Base-by-base conservation (phyloP, 2,329 filamentous ascomycete species). In the Claviceps paspali region DNA sequence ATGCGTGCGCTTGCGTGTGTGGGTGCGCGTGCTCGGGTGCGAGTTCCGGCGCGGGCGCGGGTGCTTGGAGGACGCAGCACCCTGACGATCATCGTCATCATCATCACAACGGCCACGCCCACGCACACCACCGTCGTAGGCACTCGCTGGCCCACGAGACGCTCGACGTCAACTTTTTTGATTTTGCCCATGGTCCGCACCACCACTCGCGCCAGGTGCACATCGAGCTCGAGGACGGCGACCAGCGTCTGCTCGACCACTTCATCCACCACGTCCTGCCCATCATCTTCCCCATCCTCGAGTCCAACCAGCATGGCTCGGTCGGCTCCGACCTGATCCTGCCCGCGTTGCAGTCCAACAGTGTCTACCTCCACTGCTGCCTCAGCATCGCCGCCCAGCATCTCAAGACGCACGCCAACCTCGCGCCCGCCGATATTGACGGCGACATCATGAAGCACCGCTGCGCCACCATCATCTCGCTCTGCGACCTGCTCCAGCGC, bases 321-420 rank as follows among this genome's bases (percentile, higher is more conserved):
- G 77, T 85, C 27, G 75, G 79, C 43, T 78, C 82, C 2, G 81
- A 91, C 49, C 73, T 93, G 43, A 80, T 96, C 47, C 72, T 96
- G 12, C 85, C 83, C 4, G 83, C 88, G 6, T 69, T 98, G 24
- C 83, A 92, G 55, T 82, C 73, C 49, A 98, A 96, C 71, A 87
- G 83, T 58, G 81, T 79, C 47, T 98, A 95, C 59, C 70, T 95
- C 23, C 87, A 96, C 66, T 95, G 87, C 65, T 96, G 88, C 61
- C 67, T 98, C 43, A 92, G 85, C 65, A 85, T 92, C 42, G 78
- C 91, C 7, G 88, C 87, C 2, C 83, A 92, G 53, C 91, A 98
- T 61, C 76, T 83, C 61, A 95, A 95, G 67, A 82, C 80, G 0
- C 70, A 77, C 52, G 49, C 43, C 37, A 68, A 73, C 39, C 60